Evolutionary conservation across 164 flowering plant genomes (phyloP).

Genomic region (Vitis amurensis): DNA sequence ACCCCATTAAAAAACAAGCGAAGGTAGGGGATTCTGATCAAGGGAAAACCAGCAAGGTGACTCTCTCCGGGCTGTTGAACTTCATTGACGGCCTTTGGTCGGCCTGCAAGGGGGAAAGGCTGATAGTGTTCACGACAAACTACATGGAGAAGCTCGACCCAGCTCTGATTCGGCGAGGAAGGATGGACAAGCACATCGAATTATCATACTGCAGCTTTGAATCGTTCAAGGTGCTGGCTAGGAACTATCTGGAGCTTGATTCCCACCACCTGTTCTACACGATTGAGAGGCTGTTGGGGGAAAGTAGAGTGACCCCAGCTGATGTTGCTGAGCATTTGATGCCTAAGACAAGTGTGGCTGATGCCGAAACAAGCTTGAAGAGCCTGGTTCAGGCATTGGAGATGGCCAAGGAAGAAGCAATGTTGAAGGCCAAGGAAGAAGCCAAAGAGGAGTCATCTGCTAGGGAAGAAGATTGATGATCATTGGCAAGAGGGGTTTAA

Average conservation of each 20-base stretch:
- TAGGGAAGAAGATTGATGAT: background rate
- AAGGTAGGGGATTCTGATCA: background rate
- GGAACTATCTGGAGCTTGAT: background rate
- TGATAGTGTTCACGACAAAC: constrained; percentile 12
- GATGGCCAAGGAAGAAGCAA: background rate
- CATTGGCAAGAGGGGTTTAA: too few species aligned
- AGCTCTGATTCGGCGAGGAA: constrained; percentile 12
- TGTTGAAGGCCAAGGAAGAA: background rate
- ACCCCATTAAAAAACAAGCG: background rate
- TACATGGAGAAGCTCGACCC: constrained; percentile 10
- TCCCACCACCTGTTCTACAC: background rate
- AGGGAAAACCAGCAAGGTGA: background rate
- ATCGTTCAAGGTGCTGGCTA: constrained; percentile 3
- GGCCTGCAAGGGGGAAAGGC: constrained; percentile 1
- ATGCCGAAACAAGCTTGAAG: background rate
- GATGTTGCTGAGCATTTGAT: background rate
- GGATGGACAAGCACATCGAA: constrained; percentile 11
- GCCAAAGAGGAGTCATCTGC: background rate
- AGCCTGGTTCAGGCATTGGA: background rate
- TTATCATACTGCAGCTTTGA: constrained; percentile 7
- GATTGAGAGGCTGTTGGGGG: constrained; percentile 1
- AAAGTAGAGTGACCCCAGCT: constrained; percentile 4
- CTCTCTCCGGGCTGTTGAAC: too few species aligned
- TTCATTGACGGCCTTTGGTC: constrained; percentile 16
- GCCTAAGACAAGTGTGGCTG: background rate